Evolutionary conservation across 1,284 basidiomycete genomes (phyloP).

Genomic region (Puccinia horiana): DNA sequence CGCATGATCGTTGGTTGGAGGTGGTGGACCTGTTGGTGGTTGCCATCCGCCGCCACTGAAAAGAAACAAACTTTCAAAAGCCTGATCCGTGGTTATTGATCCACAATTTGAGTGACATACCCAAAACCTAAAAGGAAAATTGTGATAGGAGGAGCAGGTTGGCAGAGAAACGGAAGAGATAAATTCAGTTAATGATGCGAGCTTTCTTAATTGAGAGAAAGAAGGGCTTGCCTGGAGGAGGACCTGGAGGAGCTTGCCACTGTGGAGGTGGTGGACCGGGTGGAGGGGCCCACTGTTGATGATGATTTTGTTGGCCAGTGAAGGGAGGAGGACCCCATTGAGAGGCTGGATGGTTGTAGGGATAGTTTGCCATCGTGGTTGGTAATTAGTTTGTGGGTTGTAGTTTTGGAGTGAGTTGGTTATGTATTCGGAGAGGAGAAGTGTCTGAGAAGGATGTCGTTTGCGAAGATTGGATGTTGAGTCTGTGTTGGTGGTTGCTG

Average conservation of each 20-base stretch:
- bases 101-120: neutral
- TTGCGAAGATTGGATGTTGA: no score
- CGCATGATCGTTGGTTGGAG: constrained; percentile 41
- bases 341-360: constrained; percentile 33
- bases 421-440: no score
- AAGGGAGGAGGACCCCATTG: constrained; percentile 37
- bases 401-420: no score
- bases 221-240: constrained; percentile 5
- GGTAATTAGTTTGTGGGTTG: no score
- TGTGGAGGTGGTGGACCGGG: constrained; percentile 39
- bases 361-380: constrained; percentile 46
- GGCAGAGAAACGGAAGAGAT: neutral
- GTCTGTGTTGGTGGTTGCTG: no score
- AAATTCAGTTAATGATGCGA: neutral
- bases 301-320: neutral
- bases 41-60: constrained; percentile 16
- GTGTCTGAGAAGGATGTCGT: no score
- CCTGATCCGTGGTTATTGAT: neutral
- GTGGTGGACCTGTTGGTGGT: constrained; percentile 45
- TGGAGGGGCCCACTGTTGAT: constrained; percentile 19
- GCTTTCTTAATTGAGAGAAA: neutral
- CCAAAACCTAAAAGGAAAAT: constrained; percentile 1
- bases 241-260: constrained; percentile 20
- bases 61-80: neutral
- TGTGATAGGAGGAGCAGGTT: neutral